Evolutionary conservation across 225 moss, liverwort and hornwort species (phyloP).

Genomic region (Marchantia polymorpha): DNA sequence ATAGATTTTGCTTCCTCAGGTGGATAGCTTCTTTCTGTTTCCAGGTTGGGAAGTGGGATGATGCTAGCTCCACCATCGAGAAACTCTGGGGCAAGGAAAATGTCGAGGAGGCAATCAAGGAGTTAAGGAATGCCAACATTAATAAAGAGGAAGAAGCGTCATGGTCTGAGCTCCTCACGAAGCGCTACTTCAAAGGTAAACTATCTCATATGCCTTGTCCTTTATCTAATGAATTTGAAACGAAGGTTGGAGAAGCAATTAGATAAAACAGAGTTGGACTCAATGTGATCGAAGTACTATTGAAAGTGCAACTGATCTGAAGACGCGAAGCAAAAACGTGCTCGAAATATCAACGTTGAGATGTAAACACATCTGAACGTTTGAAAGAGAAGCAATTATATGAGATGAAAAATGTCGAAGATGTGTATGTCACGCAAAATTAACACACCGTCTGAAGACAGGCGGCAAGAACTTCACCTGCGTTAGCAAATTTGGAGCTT

Average conservation of each 20-base stretch:
- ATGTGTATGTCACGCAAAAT: background rate
- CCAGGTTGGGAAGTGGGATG: constrained; percentile 80
- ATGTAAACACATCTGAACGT: no score
- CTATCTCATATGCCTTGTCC: background rate
- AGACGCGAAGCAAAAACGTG: background rate
- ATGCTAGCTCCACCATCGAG: constrained; percentile 59
- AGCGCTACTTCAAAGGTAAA: constrained; percentile 79
- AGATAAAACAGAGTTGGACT: background rate
- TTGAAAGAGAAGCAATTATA: background rate
- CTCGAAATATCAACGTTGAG: no score
- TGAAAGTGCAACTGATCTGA: background rate
- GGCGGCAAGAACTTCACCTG: background rate
- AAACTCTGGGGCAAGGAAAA: constrained; percentile 75
- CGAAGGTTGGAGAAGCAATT: background rate
- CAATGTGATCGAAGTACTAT: no score
- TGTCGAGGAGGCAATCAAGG: constrained; percentile 68
- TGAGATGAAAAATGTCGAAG: background rate
- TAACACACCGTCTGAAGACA: background rate
- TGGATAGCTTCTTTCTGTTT: constrained; percentile 36
- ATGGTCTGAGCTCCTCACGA: constrained; percentile 77
- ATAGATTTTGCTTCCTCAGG: constrained; percentile 34
- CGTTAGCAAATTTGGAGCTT: background rate
- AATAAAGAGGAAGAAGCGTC: constrained; percentile 67
- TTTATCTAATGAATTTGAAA: background rate
- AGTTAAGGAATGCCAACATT: constrained; percentile 62